Percentiles rank a stretch among this genome's conserved stretches.
Conservation (phyloP, 75 land plant species). For the Cupressus sempervirens region DNA sequence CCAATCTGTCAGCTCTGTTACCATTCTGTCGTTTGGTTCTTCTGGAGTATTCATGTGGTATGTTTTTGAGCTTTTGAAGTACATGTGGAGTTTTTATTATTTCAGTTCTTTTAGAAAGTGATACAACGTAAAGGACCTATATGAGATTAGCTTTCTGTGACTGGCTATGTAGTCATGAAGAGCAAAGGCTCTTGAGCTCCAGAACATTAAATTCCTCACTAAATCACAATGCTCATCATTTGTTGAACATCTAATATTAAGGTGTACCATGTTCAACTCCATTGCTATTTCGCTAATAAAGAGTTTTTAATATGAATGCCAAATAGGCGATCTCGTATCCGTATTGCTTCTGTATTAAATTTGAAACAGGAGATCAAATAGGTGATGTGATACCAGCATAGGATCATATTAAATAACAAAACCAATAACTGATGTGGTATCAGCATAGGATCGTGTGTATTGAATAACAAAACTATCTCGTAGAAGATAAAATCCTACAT, state of each 20-base stretch:
- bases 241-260: background rate
- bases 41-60: background rate
- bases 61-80: too few species aligned
- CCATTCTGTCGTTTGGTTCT: background rate
- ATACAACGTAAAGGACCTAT: background rate
- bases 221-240: background rate
- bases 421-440: too few species aligned
- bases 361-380: too few species aligned
- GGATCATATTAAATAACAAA: too few species aligned
- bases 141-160: background rate
- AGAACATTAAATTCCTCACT: background rate
- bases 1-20: background rate
- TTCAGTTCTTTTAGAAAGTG: background rate
- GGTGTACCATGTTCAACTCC: background rate
- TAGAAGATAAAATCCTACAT: too few species aligned
- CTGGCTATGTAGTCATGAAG: background rate
- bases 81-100: background rate
- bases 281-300: background rate
- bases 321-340: background rate
- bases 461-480: too few species aligned
- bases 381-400: too few species aligned
- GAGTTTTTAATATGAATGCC: background rate
- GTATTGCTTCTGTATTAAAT: too few species aligned
- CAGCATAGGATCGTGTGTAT: too few species aligned
- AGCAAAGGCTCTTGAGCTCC: background rate